Conservation (phyloP, 2,329 filamentous ascomycete genomes). For the Ustulina deusta region DNA sequence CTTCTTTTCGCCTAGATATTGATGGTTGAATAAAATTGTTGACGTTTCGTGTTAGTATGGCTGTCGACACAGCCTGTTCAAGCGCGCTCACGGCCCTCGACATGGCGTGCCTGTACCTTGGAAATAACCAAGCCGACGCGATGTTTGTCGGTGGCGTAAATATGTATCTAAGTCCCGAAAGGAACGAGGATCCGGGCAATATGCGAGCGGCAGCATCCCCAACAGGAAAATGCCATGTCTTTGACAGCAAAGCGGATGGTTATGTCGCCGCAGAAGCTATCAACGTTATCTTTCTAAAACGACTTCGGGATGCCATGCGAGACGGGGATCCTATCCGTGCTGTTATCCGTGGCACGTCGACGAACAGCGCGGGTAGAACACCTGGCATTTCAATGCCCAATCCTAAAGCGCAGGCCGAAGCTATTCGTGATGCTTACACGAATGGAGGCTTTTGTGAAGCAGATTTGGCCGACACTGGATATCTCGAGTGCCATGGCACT, state of each 20-base stretch:
- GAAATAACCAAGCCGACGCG: conserved; percentile 35
- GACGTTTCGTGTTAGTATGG: conserved; percentile 35
- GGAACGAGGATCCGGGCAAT: conserved; percentile 20
- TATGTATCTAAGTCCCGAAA: conserved; percentile 35
- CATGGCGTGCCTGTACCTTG: conserved; percentile 34
- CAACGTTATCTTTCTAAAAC: conserved; percentile 20
- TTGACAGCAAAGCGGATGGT: conserved; percentile 36
- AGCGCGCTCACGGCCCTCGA: conserved; percentile 49
- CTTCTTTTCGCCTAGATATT: no score
- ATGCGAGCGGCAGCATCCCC: conserved; percentile 24
- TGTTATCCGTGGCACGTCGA: conserved; percentile 22
- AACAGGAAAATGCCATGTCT: conserved; percentile 19
- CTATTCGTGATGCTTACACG: conserved; percentile 16
- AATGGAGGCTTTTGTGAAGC: conserved; percentile 11
- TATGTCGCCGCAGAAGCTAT: conserved; percentile 28
- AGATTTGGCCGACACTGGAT: conserved; percentile 4
- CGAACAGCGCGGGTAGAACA: conserved; percentile 24
- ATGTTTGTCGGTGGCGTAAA: conserved; percentile 37
- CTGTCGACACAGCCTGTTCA: conserved; percentile 53
- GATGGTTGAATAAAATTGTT: not conserved
- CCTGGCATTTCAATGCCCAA: conserved; percentile 22
- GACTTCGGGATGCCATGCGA: conserved; percentile 25
- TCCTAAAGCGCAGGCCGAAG: conserved; percentile 19
- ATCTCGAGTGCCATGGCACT: conserved; percentile 26
- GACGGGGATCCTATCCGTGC: conserved; percentile 25